Evolutionary conservation across 2,329 filamentous ascomycete genomes (phyloP).

Genomic region (Magnaporthiopsis poae): DNA sequence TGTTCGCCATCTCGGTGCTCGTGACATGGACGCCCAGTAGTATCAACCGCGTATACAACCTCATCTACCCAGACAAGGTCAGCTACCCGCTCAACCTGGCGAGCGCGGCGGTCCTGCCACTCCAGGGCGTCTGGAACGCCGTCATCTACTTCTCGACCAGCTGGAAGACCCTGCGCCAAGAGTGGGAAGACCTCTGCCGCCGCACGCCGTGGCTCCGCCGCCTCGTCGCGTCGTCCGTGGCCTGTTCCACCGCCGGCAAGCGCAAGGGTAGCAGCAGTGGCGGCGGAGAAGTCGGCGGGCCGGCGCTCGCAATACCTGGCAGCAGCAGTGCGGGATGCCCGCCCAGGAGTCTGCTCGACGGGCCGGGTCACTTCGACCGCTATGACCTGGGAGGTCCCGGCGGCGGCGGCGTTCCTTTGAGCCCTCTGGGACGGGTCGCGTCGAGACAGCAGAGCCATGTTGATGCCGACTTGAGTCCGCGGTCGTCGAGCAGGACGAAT

Average conservation of each 20-base stretch:
- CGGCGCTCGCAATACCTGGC: not conserved
- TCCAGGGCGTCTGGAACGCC: conserved; percentile 74
- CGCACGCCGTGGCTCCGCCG: conserved; percentile 10
- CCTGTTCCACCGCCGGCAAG: not conserved
- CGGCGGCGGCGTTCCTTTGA: not conserved
- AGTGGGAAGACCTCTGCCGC: conserved; percentile 11
- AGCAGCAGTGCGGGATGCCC: not conserved
- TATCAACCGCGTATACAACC: conserved; percentile 63
- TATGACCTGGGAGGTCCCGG: not conserved
- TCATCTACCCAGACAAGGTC: conserved; percentile 42
- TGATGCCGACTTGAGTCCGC: conserved; percentile 8
- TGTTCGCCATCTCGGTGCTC: conserved; percentile 50
- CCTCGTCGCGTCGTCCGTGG: conserved; percentile 4
- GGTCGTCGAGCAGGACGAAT: conserved; percentile 1
- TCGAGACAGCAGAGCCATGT: not conserved
- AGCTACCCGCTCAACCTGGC: conserved; percentile 59
- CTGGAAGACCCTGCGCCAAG: conserved; percentile 27
- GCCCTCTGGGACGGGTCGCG: not conserved
- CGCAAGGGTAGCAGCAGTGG: too few relatives aligned
- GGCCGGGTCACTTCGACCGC: not conserved
- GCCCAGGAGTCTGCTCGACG: not conserved
- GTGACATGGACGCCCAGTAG: conserved; percentile 58
- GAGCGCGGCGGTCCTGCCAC: conserved; percentile 61
- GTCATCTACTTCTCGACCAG: conserved; percentile 66
- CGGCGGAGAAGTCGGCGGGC: not conserved